A percentile compares a stretch with the other conserved stretches of the same genome.
Conservation (phyloP, 192 early-diverging fungal species). For the Rhizoclosmatium globosum region DNA sequence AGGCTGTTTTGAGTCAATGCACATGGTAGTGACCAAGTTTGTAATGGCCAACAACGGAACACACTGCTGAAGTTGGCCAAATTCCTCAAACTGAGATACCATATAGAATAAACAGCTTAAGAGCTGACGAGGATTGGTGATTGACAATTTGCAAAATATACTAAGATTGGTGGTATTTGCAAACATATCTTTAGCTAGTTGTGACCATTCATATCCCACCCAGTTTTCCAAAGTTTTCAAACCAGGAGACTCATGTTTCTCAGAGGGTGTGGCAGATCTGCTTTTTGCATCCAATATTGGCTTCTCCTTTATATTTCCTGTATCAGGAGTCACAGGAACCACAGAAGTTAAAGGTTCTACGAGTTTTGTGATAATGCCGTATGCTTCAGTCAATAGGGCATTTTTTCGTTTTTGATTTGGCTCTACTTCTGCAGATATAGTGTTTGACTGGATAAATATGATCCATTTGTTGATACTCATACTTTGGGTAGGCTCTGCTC, state of each 20-base stretch:
- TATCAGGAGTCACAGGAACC: too few species aligned
- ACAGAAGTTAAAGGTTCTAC: conserved; percentile 1
- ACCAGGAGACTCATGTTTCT: background rate
- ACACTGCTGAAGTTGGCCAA: conserved; percentile 13
- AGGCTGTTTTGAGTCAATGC: background rate
- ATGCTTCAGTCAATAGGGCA: background rate
- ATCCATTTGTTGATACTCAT: background rate
- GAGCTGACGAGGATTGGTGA: background rate
- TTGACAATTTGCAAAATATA: background rate
- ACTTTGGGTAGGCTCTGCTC: too few species aligned
- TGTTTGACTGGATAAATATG: conserved; percentile 11
- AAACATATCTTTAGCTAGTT: conserved; percentile 14
- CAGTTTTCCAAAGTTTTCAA: conserved; percentile 18
- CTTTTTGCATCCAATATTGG: background rate
- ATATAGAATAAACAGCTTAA: conserved; percentile 19
- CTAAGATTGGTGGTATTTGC: background rate
- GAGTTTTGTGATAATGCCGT: background rate
- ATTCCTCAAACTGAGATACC: conserved; percentile 8
- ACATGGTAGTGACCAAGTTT: background rate
- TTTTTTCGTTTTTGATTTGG: conserved; percentile 12
- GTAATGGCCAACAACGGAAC: background rate
- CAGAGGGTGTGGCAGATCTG: background rate
- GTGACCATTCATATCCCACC: conserved; percentile 33
- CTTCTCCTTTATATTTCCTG: too few species aligned
- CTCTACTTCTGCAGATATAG: background rate